A percentile compares a stretch with the other conserved stretches of the same genome.
Evolutionary conservation across 768 basidiomycete species (phyloP).

Genomic region (Dioszegia hungarica): DNA sequence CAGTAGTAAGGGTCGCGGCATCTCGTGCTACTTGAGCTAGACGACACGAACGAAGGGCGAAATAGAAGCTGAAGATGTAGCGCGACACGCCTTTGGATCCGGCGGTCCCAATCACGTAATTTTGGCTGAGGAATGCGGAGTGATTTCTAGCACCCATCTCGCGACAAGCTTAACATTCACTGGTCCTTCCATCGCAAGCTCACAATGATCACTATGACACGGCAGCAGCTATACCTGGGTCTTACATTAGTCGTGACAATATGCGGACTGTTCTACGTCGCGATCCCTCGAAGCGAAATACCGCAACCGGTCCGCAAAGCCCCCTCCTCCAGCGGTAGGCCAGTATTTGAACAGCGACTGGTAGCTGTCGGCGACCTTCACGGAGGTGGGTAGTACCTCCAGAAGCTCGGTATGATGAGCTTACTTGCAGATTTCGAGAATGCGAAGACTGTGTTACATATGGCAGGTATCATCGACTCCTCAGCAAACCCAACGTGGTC

Average conservation of each 20-base stretch:
- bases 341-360: slow-evolving; percentile 48
- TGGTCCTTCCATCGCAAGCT: slow-evolving; percentile 8
- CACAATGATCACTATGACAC: not conserved
- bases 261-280: not conserved
- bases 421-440: slow-evolving; percentile 60
- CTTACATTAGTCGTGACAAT: too few relatives aligned
- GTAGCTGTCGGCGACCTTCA: slow-evolving; percentile 91
- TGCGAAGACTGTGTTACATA: slow-evolving; percentile 70
- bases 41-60: too few relatives aligned
- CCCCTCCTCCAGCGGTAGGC: not conserved
- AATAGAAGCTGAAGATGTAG: too few relatives aligned
- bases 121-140: too few relatives aligned
- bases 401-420: too few relatives aligned
- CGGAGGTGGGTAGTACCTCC: slow-evolving; percentile 52
- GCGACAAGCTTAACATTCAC: too few relatives aligned
- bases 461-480: slow-evolving; percentile 70
- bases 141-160: too few relatives aligned
- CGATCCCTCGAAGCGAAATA: not conserved
- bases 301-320: not conserved
- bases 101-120: too few relatives aligned
- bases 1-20: not conserved
- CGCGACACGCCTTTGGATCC: too few relatives aligned
- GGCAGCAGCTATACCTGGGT: too few relatives aligned
- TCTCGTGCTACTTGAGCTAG: too few relatives aligned
- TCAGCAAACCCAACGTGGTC: slow-evolving; percentile 65